These are phyloP conservation scores for Stemphylium vesicarium DNA, from an alignment of 2,329 filamentous ascomycete species.

Conservation along the genomic window DNA sequence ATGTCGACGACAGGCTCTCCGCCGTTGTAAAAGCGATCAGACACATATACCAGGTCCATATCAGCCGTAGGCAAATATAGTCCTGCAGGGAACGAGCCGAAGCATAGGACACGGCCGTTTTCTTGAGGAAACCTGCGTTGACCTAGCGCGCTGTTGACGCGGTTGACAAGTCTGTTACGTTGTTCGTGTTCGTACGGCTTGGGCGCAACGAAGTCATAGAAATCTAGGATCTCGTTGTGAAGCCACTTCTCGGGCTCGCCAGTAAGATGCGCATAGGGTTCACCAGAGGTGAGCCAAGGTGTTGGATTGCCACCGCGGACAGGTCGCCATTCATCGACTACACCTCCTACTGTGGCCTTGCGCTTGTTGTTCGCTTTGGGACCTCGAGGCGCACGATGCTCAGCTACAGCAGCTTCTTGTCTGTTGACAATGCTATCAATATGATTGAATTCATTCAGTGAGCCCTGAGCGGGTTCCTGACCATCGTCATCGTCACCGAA, in stretches of 20 bases:
- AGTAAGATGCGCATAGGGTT: slow-evolving; percentile 62
- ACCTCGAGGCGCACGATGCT: slow-evolving; percentile 18
- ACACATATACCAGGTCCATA: slow-evolving; percentile 89
- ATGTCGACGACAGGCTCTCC: slow-evolving; percentile 47
- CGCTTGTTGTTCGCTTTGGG: slow-evolving; percentile 63
- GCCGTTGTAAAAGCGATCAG: slow-evolving; percentile 64
- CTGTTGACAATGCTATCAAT: slow-evolving; percentile 11
- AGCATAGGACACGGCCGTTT: slow-evolving; percentile 70
- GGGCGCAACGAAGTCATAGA: slow-evolving; percentile 84
- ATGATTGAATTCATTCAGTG: slow-evolving; percentile 30
- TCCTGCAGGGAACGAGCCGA: slow-evolving; percentile 93
- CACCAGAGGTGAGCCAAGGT: slow-evolving; percentile 53
- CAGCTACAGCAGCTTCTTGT: slow-evolving; percentile 17
- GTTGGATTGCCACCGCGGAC: slow-evolving; percentile 49
- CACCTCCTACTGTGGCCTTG: slow-evolving; percentile 60
- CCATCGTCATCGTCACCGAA: slow-evolving; percentile 60
- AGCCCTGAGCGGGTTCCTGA: slow-evolving; percentile 25
- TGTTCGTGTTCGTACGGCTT: slow-evolving; percentile 77
- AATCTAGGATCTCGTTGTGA: slow-evolving; percentile 88
- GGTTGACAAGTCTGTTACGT: slow-evolving; percentile 73
- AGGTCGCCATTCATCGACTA: slow-evolving; percentile 54
- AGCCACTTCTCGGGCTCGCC: slow-evolving; percentile 64
- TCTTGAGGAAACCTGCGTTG: slow-evolving; percentile 24
- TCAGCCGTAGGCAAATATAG: slow-evolving; percentile 79
- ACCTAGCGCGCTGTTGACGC: slow-evolving; percentile 67